Evolutionary conservation across 2,329 filamentous ascomycete species (phyloP).

Genomic region (Lachnellula arida): DNA sequence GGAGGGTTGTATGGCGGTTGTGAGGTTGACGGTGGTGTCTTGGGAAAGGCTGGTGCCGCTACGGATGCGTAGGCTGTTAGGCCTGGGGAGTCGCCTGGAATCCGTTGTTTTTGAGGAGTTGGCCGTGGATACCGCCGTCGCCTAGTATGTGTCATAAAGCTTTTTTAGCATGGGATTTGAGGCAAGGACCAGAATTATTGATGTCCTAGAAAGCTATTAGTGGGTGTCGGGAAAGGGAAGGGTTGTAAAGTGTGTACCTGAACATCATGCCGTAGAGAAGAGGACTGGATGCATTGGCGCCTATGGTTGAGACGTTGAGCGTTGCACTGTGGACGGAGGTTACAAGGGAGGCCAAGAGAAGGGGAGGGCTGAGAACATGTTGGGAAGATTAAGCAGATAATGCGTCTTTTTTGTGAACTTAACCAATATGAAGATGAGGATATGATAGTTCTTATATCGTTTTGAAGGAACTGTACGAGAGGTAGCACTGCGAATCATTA

Average conservation of each 20-base stretch:
- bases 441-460: too few species aligned
- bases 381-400: not conserved
- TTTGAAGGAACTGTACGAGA: too few species aligned
- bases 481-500: too few species aligned
- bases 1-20: conserved; percentile 9
- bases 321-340: conserved; percentile 2
- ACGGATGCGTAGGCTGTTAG: conserved; percentile 11
- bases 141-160: conserved; percentile 25
- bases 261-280: conserved; percentile 19
- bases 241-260: conserved; percentile 4
- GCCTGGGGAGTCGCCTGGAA: conserved; percentile 45
- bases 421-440: too few species aligned
- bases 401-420: too few species aligned
- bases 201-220: not conserved
- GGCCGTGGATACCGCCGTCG: conserved; percentile 68
- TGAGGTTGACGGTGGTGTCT: conserved; percentile 9
- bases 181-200: not conserved
- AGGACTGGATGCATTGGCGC: conserved; percentile 18
- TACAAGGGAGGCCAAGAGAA: not conserved
- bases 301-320: conserved; percentile 11
- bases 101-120: conserved; percentile 63
- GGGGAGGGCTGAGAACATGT: not conserved
- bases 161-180: not conserved
- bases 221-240: too few species aligned
- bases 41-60: conserved; percentile 6